phyloP scores from a whole-genome alignment of 2,329 filamentous ascomycete species.

The Neopestalotiopsis rosae region DNA sequence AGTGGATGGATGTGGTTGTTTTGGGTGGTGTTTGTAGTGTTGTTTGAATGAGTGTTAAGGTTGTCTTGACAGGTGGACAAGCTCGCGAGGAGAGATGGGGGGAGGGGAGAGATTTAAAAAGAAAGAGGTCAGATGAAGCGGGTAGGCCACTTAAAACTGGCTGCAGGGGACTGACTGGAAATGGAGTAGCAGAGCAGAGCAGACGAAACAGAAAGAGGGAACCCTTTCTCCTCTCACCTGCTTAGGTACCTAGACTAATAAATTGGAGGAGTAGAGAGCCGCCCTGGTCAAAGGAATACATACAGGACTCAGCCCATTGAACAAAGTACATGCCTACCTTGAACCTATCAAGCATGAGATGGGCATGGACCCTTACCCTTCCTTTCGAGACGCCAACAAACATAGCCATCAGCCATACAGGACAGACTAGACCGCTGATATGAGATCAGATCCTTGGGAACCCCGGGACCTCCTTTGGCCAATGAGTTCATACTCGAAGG shows the following conservation, averaged over 20 bases:
- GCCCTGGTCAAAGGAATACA: background rate
- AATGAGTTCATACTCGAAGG: background rate
- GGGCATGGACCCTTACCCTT: slow-evolving; percentile 7
- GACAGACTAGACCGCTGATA: slow-evolving; percentile 2
- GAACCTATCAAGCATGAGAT: background rate
- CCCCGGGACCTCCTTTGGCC: background rate
- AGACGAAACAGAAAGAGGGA: background rate
- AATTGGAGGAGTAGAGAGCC: background rate
- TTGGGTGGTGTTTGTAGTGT: background rate
- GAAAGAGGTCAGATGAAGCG: background rate
- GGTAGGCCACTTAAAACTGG: background rate
- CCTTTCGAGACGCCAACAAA: background rate
- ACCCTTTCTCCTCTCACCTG: background rate
- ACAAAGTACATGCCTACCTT: no score
- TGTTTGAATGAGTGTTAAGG: background rate
- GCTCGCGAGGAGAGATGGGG: background rate
- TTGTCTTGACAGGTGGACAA: background rate
- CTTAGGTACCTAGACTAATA: background rate
- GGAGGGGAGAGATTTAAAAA: background rate
- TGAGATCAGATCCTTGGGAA: slow-evolving; percentile 3
- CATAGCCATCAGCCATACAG: background rate
- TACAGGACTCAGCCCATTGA: background rate
- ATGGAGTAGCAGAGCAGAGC: background rate
- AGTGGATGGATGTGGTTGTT: slow-evolving; percentile 5
- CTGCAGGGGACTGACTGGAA: background rate